Evolutionary conservation across 139 green algal genomes (phyloP), one percentile per base, ranked within the genome.

Genomic region (Tetradesmus obliquus): DNA sequence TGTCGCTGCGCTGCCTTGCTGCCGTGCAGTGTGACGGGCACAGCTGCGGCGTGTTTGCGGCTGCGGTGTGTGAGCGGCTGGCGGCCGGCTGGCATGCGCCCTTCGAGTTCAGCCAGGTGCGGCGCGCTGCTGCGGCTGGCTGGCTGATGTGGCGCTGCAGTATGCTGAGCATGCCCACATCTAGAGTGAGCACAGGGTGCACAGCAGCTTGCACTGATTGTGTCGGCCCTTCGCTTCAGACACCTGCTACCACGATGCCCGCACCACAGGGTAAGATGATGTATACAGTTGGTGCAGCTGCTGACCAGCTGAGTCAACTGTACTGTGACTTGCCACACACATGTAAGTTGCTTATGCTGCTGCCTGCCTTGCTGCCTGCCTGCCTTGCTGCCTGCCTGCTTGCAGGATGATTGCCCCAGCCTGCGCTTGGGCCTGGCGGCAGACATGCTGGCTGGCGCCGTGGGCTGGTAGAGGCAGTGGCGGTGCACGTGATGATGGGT

Each of bases 11-110:
- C 60, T 3, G 15, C 72, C 54, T 54, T 87, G 57, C 53, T 55
- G 6, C 1, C 12, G 0, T 69, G 80, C 82, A 95, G 91, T 53
- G 60, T 55, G 86, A 94, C 84, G 90, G 90, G 81, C 72, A 60
- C 92, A 84, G 86, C 87, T 90, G 93, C 57, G 91, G 92, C 5
- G 60, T 94, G 62, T 94, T 94, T 62, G 62, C 58, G 13, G 92
- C 88, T 72, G 79, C 87, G 20, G 91, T 84, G 32, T 88, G 91
- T 72, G 89, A 95, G 84, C 80, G 93, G 54, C 89, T 92, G 79
- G 84, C 88, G 19, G 57, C 82, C 0, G 92, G 92, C 5, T n/a
- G 51, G 45, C 72, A 83, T 74, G 5, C 60, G 22, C 90, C 92
- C 2, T 66, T 86, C 51, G 24, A 20, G 3, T 94, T 93, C 88